Base-by-base conservation (phyloP, 2,329 filamentous ascomycete species). In the Fusarium mangiferae region DNA sequence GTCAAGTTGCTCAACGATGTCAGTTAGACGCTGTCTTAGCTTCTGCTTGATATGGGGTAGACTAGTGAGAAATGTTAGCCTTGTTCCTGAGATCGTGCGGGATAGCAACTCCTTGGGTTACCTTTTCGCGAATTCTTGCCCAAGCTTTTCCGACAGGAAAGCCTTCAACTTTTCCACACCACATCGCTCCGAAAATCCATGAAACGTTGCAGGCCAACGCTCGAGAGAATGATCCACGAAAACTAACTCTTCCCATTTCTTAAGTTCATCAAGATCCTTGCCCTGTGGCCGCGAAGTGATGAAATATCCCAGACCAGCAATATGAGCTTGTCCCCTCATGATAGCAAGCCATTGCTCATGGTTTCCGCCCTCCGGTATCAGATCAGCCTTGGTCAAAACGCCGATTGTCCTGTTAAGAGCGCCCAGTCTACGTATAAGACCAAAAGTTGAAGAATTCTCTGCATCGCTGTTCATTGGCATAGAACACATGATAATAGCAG, bases 371-470 rank as follows among this genome's bases (percentile, higher is more conserved):
- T 82, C 79, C 0, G 90, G 87, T 0, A 95, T 82, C 1, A 93
- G 87, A 70, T 98, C 95, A 0, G 95, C 94, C 77, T 97, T 98
- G 0, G 95, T 98, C 22, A 98, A 86, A 0, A 97, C 93, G 0
- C 94, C 94, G 60, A 93, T 86, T 2, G 91, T 93, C 3, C 92
- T 86, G 7, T 85, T 71, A 5, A 88, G 85, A 0, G 92, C 92
- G 3, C 84, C 84, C 3, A 89, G 83, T 46, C 87, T 80, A 36
- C 89, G 82, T 73, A 95, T 90, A 6, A 94, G 85, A 0, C 88
- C 87, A 17, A 93, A 90, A 0, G 93, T 93, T 2, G 88, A 91
- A 0, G 93, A 96, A 20, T 92, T 95, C 4, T 93, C 91, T 0
- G 93, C 89, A 65, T 98, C 94, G 2, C 89, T 89, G 5, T 93